phyloP scores from a whole-genome alignment of 768 basidiomycete species.

The Hygrophoropsis aurantiaca region DNA sequence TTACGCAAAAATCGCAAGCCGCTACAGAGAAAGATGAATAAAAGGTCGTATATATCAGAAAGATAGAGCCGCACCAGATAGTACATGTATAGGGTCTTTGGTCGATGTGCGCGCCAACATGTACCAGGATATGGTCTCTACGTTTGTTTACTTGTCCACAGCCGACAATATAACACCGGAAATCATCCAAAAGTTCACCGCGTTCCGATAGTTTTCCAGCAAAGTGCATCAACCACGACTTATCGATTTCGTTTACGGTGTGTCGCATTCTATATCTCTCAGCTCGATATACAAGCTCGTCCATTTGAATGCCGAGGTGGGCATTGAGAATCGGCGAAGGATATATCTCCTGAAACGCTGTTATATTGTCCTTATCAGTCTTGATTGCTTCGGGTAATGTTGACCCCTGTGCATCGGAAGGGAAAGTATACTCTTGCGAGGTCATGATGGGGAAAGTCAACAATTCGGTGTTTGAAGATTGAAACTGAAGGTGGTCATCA shows the following conservation, averaged over 20 bases:
- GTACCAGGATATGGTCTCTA: conserved; percentile 72
- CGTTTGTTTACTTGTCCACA: conserved; percentile 71
- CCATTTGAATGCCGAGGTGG: conserved; percentile 57
- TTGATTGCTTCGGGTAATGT: neutral
- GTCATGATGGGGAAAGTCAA: too few species aligned
- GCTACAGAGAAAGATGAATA: conserved; percentile 33
- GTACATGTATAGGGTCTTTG: conserved; percentile 64
- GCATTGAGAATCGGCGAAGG: conserved; percentile 61
- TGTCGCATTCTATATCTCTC: conserved; percentile 52
- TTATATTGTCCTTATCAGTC: conserved; percentile 1
- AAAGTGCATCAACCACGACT: conserved; percentile 64
- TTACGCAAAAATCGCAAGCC: conserved; percentile 66
- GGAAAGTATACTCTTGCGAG: neutral
- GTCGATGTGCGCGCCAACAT: conserved; percentile 71
- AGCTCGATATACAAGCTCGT: conserved; percentile 55
- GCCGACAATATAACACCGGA: conserved; percentile 66
- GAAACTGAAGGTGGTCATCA: too few species aligned
- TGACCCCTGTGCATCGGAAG: neutral
- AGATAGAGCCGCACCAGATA: conserved; percentile 52
- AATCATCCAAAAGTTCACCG: conserved; percentile 59
- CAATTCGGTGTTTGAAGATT: too few species aligned
- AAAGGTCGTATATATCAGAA: conserved; percentile 6
- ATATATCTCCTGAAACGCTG: neutral
- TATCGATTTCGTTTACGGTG: conserved; percentile 60
- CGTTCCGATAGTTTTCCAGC: conserved; percentile 61